phyloP scores from a whole-genome alignment of 805 yeast species.

The Saturnispora sanitii region DNA sequence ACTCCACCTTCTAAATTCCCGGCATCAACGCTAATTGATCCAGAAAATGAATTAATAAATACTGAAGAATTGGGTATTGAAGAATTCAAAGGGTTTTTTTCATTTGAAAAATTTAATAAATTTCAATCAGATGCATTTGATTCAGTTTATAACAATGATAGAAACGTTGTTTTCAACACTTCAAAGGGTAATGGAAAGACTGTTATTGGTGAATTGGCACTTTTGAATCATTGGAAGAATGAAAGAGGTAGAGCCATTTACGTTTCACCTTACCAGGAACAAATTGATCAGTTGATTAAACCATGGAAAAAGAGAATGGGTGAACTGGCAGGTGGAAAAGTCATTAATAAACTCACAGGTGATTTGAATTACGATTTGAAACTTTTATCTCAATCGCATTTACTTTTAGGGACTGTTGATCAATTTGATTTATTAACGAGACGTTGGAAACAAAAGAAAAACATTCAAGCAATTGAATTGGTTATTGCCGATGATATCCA shows the following conservation, averaged over 20 bases:
- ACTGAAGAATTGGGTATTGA: conserved; percentile 37
- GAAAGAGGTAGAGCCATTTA: conserved; percentile 65
- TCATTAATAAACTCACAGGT: conserved; percentile 46
- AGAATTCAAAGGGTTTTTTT: conserved; percentile 38
- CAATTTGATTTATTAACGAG: conserved; percentile 69
- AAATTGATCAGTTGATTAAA: conserved; percentile 36
- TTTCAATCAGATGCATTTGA: conserved; percentile 67
- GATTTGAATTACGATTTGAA: conserved; percentile 47
- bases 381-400: conserved; percentile 48
- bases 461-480: conserved; percentile 57
- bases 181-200: conserved; percentile 75
- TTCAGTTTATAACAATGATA: conserved; percentile 42
- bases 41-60: conserved; percentile 37
- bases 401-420: conserved; percentile 67
- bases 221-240: conserved; percentile 63
- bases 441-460: conserved; percentile 73
- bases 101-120: conserved; percentile 50
- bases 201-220: conserved; percentile 58
- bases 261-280: conserved; percentile 52
- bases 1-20: conserved; percentile 56
- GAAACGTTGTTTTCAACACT: conserved; percentile 54
- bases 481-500: conserved; percentile 71
- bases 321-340: conserved; percentile 46
- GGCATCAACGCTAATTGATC: conserved; percentile 49
- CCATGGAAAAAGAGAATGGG: conserved; percentile 47